Evolutionary conservation across 352 stramenopile species (phyloP), one percentile per base, ranked within the genome.

Genomic region (Hyphochytrium catenoides): DNA sequence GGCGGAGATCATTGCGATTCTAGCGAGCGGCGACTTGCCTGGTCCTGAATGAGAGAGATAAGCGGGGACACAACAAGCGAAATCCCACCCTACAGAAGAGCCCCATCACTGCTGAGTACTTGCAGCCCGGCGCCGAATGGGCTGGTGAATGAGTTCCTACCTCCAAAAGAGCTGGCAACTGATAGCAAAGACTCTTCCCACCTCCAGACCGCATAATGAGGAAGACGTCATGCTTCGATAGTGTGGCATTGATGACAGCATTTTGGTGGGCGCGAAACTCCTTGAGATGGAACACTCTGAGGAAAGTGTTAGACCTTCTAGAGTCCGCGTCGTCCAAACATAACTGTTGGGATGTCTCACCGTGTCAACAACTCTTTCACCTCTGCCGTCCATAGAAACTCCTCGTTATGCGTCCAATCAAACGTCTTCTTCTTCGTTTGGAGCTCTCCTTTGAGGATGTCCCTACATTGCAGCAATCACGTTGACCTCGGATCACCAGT

Each of bases 31-130:
- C 26, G 3, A 20, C 25, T 8, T 39, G 72, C 74, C 48, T 94
- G 81, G 47, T 95, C 78, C 41, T 78, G 57, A 20, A 94, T 93
- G 9, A 95, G 60, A 15, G 74, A 91, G 18, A 94, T 40, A 26
- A 96, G 41, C 12, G 83, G 83, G 4, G 71, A 90, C 30, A 94
- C 63, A 1, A 94, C 79, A 1, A 95, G 50, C 2, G 73, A 90
- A 21, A 93, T 62, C 3, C 62, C 58, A 21, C 54, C 32, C 26
- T 51, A 60, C 54, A 37, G 14, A 37, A 37, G 5, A 6, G 35
- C 8, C 5, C 11, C 15, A 15, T 5, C 14, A 18, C 1, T 6
- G 17, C 5, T 15, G 17, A 17, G 3, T 14, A 15, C 2, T 34
- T 2, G 12, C 21, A 14, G 16, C 8, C 15, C 8, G 6, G 15